Evolutionary conservation across 2,329 filamentous ascomycete genomes (phyloP), one percentile per base, ranked within the genome.

Genomic region (Periconia macrospinosa): DNA sequence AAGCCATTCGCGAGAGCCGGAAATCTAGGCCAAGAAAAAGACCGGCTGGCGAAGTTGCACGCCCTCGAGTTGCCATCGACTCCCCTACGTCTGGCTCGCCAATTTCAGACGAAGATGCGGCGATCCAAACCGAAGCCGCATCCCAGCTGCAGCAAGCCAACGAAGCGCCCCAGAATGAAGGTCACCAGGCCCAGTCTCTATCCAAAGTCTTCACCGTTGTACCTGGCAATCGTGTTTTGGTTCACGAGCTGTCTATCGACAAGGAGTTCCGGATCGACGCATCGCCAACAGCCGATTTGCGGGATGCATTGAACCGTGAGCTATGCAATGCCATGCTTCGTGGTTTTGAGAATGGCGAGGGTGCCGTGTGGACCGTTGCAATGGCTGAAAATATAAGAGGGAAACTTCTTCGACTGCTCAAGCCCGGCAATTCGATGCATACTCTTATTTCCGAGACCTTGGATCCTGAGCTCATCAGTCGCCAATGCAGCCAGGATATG

Each of bases 181-280:
- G 68, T n/a, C 66, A 71, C 42, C 68, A 75, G 55, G 62, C 74
- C 6, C 75, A 75, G 48, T 75, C 83, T 63, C 46, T 82, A 73
- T 62, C 80, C 70, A 72, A 82, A 73, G 56, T 82, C 79, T 75
- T 86, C 64, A 84, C 84, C 9, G 76, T 81, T 7, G 78, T 92
- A 44, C 90, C 89, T 0, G 83, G 87, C 54, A 94, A 93, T 63
- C 82, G 90, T 23, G 77, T 89, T 11, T 79, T 93, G 15, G 86
- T 91, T 1, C 90, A 93, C 68, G 90, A 93, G 74, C 76, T 94
- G 43, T 87, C 89, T 9, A 88, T 94, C 60, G 89, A 93, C 72
- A 87, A 86, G 61, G 86, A 91, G 61, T 93, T 88, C 68, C 85
- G 87, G 46, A 86, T 93, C 44, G 86, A 89, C 45, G 62, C 70